These are phyloP conservation scores for Malus hybrid DNA, from an alignment of 331 rosid species.

Conservation along the genomic window DNA sequence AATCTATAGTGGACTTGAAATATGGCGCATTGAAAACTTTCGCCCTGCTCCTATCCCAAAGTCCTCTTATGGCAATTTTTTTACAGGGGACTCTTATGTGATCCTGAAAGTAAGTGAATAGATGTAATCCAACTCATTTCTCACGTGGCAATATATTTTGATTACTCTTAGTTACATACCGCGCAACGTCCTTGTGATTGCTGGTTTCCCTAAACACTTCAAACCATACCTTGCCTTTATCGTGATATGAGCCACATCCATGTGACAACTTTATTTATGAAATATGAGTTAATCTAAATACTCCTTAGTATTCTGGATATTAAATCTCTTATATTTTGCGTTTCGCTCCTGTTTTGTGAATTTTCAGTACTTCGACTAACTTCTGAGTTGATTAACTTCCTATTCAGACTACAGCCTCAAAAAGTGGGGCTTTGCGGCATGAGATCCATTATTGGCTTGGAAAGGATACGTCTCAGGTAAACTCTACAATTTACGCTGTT, in stretches of 20 bases:
- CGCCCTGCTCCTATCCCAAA: conserved; percentile 62
- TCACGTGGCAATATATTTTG: background rate
- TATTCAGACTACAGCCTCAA: conserved; percentile 71
- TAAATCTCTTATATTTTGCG: background rate
- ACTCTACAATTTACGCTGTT: conserved; percentile 1
- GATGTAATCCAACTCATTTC: background rate
- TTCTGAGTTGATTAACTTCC: conserved; percentile 2
- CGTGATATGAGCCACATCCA: background rate
- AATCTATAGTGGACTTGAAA: conserved; percentile 75
- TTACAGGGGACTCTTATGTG: conserved; percentile 83
- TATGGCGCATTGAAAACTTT: conserved; percentile 94
- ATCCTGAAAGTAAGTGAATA: conserved; percentile 66
- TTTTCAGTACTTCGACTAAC: background rate
- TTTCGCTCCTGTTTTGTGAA: background rate
- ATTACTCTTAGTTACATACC: background rate
- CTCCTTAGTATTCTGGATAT: background rate
- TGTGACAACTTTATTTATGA: background rate
- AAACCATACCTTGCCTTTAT: background rate
- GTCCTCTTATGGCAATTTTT: conserved; percentile 74
- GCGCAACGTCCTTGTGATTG: background rate
- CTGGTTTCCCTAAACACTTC: background rate
- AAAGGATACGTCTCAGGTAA: conserved; percentile 85
- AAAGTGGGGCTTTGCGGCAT: conserved; percentile 82
- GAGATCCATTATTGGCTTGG: conserved; percentile 99
- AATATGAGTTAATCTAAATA: background rate